A percentile compares a stretch with the other conserved stretches of the same genome.
Conservation (phyloP, 352 stramenopile genomes). For the Peronospora farinosa region DNA sequence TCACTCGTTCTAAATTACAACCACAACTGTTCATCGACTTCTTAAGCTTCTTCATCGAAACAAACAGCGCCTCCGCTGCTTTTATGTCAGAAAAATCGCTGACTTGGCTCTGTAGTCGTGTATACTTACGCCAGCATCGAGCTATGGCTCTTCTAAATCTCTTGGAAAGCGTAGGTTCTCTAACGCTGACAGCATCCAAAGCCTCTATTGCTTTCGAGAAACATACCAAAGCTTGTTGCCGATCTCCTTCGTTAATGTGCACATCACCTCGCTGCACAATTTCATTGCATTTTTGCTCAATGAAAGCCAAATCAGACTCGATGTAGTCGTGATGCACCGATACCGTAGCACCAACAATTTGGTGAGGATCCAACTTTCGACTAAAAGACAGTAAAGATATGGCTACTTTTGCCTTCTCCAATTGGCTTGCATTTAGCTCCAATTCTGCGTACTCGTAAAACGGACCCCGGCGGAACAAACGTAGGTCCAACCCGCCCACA, state of each 20-base stretch:
- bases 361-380: conserved; percentile 1
- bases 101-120: conserved; percentile 26
- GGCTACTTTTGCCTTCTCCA: conserved; percentile 42
- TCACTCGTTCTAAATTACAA: conserved; percentile 40
- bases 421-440: conserved; percentile 41
- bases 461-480: conserved; percentile 44
- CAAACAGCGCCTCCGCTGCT: conserved; percentile 33
- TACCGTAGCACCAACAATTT: not conserved
- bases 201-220: conserved; percentile 21
- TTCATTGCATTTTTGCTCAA: conserved; percentile 45
- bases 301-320: conserved; percentile 24
- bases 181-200: conserved; percentile 7
- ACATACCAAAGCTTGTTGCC: conserved; percentile 19
- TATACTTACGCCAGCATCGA: conserved; percentile 50
- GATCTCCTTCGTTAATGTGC: conserved; percentile 18
- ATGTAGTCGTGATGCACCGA: conserved; percentile 7
- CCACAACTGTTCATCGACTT: conserved; percentile 31
- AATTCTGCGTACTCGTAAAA: conserved; percentile 65
- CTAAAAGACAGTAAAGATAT: conserved; percentile 33
- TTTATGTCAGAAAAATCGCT: conserved; percentile 18
- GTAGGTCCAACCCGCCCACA: conserved; percentile 52
- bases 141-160: conserved; percentile 15
- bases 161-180: conserved; percentile 5
- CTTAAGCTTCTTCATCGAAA: conserved; percentile 44
- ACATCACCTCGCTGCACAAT: conserved; percentile 40